Base-by-base conservation (phyloP, 169 alveolate genomes). In the Plasmodium gonderi region DNA sequence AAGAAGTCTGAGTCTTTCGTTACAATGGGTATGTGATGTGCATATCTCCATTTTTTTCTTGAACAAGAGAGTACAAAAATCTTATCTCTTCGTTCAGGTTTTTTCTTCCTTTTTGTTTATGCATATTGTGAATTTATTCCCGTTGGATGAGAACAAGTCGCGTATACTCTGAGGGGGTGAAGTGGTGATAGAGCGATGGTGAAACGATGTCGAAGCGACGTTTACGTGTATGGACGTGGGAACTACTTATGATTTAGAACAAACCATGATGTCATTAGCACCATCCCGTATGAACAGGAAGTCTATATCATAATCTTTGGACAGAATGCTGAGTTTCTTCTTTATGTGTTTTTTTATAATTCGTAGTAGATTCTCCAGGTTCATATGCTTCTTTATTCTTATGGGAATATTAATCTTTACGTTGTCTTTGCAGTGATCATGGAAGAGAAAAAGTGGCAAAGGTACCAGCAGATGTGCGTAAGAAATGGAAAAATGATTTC, bases 281-380 rank as follows among this genome's bases (percentile, higher is more conserved):
- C 64, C 77, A n/a, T 74, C 42, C 44, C 77, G 60, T 33, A 83
- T 83, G 33, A 31, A 72, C 33, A 83, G 20, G 31, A 8, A 40
- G 29, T 74, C 90, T 12, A 89, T 5, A 14, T 75, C 36, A 78
- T 91, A 67, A 12, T 79, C 91, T 9, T 69, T 79, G 14, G 7
- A 49, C 40, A 81, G 12, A 23, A 26, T 20, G 1, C 11, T n/a
- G 2, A 69, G 12, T 42, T 74, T 69, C 20, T 85, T 79, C 45
- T 29, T 68, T 2, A 75, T 54, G 45, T 40, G 65, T n/a, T 67
- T 38, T 76, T 60, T 74, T 45, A 80, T 76, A 49, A 51, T 79
- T 76, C 23, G 40, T n/a, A 79, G 3, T 38, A 72, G 72, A 17
- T 68, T 90, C 9, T 64, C 77, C 47, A 80, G 26, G 54, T 31